A percentile compares a stretch with the other conserved stretches of the same genome.
Conservation (phyloP, 148 eudicot species). For the Drosera capensis region DNA sequence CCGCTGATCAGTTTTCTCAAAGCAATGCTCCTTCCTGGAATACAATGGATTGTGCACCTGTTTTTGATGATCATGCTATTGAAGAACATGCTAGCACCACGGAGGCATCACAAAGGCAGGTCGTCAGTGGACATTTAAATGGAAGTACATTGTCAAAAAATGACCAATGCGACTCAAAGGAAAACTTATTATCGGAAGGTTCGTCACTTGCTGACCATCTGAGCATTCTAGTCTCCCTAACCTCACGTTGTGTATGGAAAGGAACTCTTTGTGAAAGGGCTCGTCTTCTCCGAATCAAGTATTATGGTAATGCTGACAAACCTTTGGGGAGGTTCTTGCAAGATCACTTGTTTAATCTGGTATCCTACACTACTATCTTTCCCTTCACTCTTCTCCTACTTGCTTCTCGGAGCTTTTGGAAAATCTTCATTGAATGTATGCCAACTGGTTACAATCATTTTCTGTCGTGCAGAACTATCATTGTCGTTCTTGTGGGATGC, state of each 20-base stretch:
- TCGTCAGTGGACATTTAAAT: conserved; percentile 7
- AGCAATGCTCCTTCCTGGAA: conserved; percentile 13
- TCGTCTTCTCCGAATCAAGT: no score
- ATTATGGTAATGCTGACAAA: no score
- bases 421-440: no score
- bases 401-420: no score
- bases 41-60: conserved; percentile 10
- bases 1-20: conserved; percentile 11
- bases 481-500: no score
- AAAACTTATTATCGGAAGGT: conserved; percentile 21
- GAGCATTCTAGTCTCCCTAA: conserved; percentile 78
- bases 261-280: no score
- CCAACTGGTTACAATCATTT: no score
- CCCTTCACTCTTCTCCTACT: no score
- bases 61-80: conserved; percentile 9
- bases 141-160: conserved; percentile 10
- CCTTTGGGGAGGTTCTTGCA: no score
- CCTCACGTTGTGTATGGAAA: conserved; percentile 92
- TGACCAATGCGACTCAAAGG: conserved; percentile 13
- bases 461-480: no score
- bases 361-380: no score
- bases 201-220: conserved; percentile 79
- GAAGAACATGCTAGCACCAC: conserved; percentile 15
- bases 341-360: no score
- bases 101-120: conserved; percentile 6